A percentile compares a stretch with the other conserved stretches of the same genome.
These are phyloP conservation scores for Aureobasidium sp. DNA, from an alignment of 2,329 filamentous ascomycete species.

Conservation along the genomic window DNA sequence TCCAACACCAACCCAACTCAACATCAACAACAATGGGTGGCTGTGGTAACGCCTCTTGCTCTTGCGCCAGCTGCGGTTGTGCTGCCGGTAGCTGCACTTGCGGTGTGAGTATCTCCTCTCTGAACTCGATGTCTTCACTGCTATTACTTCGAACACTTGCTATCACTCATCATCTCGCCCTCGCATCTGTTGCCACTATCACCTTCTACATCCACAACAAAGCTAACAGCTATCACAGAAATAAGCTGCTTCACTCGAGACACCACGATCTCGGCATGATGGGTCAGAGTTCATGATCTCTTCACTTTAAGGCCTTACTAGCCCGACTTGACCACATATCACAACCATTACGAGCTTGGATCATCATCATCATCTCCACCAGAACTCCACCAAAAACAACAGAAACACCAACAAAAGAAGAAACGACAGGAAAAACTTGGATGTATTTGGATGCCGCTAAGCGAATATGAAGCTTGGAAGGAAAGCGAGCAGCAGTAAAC, in stretches of 20 bases:
- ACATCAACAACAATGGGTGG: constrained; percentile 10
- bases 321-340: not conserved
- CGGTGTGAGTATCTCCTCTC: not conserved
- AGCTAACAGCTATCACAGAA: not conserved
- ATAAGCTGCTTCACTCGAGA: not conserved
- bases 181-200: not conserved
- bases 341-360: not conserved
- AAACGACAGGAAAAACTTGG: not conserved
- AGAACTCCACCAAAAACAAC: not conserved
- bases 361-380: not conserved
- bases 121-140: not conserved
- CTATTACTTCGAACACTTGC: not conserved
- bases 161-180: not conserved
- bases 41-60: constrained; percentile 13
- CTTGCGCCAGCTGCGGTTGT: constrained; percentile 13
- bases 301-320: not conserved
- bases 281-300: not conserved
- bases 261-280: not conserved
- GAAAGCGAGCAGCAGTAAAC: not conserved
- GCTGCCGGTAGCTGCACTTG: constrained; percentile 13
- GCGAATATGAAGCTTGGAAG: not conserved
- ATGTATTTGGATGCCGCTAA: not conserved
- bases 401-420: not conserved
- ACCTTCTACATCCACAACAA: not conserved
- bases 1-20: not conserved